Conservation (phyloP, 192 early-diverging fungal genomes). For the Obelidium mucronatum region DNA sequence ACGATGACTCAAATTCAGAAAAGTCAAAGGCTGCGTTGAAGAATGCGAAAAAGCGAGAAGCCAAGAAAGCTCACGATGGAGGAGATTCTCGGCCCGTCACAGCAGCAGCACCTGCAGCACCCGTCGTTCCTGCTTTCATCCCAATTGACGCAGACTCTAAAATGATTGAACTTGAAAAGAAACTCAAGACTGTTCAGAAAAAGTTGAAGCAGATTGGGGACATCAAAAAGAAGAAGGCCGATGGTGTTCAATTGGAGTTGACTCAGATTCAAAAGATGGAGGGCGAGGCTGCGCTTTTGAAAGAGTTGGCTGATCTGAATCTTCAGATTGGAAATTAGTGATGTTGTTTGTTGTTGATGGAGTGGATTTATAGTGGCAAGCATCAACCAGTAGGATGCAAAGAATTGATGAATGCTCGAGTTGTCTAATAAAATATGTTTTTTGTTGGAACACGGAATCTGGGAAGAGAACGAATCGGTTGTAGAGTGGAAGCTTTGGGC, state of each 20-base stretch:
- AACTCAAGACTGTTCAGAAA: slow-evolving; percentile 85
- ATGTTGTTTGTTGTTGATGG: too few species aligned
- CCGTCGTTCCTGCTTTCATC: slow-evolving; percentile 40
- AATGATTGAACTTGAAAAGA: slow-evolving; percentile 82
- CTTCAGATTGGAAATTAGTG: slow-evolving; percentile 20
- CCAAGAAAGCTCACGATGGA: slow-evolving; percentile 57
- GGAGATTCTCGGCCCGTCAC: slow-evolving; percentile 13
- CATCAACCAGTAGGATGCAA: too few species aligned
- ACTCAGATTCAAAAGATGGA: slow-evolving; percentile 82
- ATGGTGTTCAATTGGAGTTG: slow-evolving; percentile 82
- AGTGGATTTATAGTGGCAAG: too few species aligned
- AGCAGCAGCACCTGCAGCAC: slow-evolving; percentile 31
- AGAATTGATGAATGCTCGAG: too few species aligned
- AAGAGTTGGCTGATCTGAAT: slow-evolving; percentile 55
- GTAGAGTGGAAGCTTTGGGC: too few species aligned
- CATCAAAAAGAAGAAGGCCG: slow-evolving; percentile 77
- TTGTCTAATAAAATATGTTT: too few species aligned
- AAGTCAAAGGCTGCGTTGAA: slow-evolving; percentile 66
- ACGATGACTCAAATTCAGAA: slow-evolving; percentile 30
- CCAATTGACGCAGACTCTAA: slow-evolving; percentile 35
- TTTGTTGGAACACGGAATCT: too few species aligned
- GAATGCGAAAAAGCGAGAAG: slow-evolving; percentile 78
- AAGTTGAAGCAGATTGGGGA: slow-evolving; percentile 91
- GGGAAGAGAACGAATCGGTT: too few species aligned
- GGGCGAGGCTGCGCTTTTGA: slow-evolving; percentile 63